Evolutionary conservation across 2,329 filamentous ascomycete genomes (phyloP).

Genomic region (Lachnellula suecica): DNA sequence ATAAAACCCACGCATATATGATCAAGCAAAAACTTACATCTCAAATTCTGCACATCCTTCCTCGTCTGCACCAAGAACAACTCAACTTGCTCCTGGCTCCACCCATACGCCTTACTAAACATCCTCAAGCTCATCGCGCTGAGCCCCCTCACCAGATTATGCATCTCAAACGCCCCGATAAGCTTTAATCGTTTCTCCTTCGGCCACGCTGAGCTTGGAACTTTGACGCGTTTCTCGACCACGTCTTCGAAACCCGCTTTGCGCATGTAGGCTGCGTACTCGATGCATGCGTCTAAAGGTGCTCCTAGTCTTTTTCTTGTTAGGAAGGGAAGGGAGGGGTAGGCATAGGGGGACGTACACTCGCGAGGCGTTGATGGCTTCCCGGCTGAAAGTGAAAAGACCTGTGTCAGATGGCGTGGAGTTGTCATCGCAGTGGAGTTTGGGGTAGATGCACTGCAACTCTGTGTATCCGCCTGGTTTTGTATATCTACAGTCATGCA

Average conservation of each 20-base stretch:
- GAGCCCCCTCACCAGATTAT: constrained; percentile 16
- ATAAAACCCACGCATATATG: not conserved
- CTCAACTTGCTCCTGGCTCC: constrained; percentile 16
- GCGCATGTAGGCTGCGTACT: constrained; percentile 6
- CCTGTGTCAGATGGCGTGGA: constrained; percentile 14
- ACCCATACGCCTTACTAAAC: constrained; percentile 16
- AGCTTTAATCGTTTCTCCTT: constrained; percentile 18
- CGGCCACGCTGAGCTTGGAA: constrained; percentile 16
- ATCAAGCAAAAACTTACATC: constrained; percentile 3
- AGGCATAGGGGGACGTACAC: constrained; percentile 4
- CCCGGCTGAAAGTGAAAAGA: constrained; percentile 37
- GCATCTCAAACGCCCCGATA: constrained; percentile 20
- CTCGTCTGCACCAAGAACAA: constrained; percentile 16
- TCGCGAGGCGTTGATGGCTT: constrained; percentile 40
- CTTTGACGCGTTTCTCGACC: constrained; percentile 8
- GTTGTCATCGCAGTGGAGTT: constrained; percentile 24
- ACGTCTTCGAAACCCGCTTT: constrained; percentile 29
- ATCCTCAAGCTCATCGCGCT: constrained; percentile 18
- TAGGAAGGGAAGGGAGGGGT: constrained; percentile 36
- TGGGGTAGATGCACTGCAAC: constrained; percentile 19
- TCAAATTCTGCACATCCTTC: constrained; percentile 14
- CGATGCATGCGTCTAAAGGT: constrained; percentile 2
- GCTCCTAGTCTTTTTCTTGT: constrained; percentile 1
- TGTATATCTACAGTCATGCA: constrained; percentile 1
- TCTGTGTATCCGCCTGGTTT: constrained; percentile 25